Conservation (phyloP, 1,139 yeast genomes). For the Nakaseomyces glabratus region DNA sequence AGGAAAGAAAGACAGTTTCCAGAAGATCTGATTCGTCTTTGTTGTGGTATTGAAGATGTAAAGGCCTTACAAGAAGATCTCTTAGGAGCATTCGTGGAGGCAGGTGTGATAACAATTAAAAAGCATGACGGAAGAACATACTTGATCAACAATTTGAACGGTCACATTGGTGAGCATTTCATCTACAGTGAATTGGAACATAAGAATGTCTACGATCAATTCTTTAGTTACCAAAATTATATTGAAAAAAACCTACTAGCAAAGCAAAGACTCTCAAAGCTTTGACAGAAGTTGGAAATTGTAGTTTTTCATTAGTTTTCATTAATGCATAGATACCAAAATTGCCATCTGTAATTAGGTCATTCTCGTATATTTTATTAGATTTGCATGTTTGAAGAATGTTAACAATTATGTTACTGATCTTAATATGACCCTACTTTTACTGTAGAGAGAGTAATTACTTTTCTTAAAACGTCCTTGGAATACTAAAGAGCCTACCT, state of each 20-base stretch:
- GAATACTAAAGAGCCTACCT: no score
- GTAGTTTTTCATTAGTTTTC: no score
- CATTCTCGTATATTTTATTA: no score
- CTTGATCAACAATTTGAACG: conserved; percentile 19
- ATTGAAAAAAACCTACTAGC: conserved; percentile 1
- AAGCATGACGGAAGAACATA: conserved; percentile 20
- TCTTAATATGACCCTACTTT: no score
- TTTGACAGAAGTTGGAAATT: no score
- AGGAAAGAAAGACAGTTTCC: conserved; percentile 85
- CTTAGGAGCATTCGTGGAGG: conserved; percentile 54
- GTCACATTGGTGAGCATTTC: conserved; percentile 17
- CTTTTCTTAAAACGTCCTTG: no score
- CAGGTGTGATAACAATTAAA: conserved; percentile 39
- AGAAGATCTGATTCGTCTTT: conserved; percentile 78
- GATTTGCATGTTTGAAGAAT: no score
- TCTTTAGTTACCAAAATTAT: conserved; percentile 9
- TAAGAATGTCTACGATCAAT: conserved; percentile 15
- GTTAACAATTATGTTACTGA: no score
- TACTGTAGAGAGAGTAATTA: no score
- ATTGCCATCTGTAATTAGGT: no score
- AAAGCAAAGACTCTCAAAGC: conserved; percentile 2
- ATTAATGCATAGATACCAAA: no score
- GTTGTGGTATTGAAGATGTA: conserved; percentile 57
- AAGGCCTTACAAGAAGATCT: conserved; percentile 61
- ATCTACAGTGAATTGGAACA: conserved; percentile 12